Evolutionary conservation across 345 rosid genomes (phyloP).

Genomic region (Isatis tinctoria): DNA sequence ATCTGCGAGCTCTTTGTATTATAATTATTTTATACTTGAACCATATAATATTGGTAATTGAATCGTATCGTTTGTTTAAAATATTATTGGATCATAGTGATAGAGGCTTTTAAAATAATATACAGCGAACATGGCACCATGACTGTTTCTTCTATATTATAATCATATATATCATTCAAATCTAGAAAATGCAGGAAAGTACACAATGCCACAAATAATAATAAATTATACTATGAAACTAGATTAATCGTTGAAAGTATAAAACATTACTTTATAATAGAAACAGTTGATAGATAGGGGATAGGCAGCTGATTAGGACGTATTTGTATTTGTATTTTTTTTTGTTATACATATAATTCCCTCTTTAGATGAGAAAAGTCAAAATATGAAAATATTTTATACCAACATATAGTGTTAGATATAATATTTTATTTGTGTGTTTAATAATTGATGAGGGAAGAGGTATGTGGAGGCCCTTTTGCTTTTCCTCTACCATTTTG

Average conservation of each 20-base stretch:
- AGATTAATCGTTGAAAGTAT: conserved; percentile 15
- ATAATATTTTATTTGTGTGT: neutral
- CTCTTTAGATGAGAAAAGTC: conserved; percentile 25
- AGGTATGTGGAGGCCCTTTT: conserved; percentile 4
- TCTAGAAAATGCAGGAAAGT: conserved; percentile 26
- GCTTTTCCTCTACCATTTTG: conserved; percentile 2
- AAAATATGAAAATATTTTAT: conserved; percentile 20
- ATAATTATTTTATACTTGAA: neutral
- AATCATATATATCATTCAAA: conserved; percentile 18
- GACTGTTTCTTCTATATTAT: conserved; percentile 24
- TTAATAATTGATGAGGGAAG: conserved; percentile 27
- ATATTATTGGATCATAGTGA: conserved; percentile 9
- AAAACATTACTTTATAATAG: conserved; percentile 12
- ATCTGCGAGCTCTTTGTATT: neutral
- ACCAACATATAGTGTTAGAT: conserved; percentile 7
- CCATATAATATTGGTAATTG: conserved; percentile 1
- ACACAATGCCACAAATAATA: conserved; percentile 20
- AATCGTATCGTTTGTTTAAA: conserved; percentile 14
- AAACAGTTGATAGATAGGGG: conserved; percentile 19
- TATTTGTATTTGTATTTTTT: neutral
- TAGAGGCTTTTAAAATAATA: conserved; percentile 6
- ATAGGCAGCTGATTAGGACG: conserved; percentile 29
- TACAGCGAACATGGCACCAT: conserved; percentile 33
- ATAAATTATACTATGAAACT: neutral
- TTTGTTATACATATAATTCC: neutral